Evolutionary conservation across 1,139 yeast species (phyloP), one percentile per base, ranked within the genome.

Genomic region (Yamadazyma epiphylla): DNA sequence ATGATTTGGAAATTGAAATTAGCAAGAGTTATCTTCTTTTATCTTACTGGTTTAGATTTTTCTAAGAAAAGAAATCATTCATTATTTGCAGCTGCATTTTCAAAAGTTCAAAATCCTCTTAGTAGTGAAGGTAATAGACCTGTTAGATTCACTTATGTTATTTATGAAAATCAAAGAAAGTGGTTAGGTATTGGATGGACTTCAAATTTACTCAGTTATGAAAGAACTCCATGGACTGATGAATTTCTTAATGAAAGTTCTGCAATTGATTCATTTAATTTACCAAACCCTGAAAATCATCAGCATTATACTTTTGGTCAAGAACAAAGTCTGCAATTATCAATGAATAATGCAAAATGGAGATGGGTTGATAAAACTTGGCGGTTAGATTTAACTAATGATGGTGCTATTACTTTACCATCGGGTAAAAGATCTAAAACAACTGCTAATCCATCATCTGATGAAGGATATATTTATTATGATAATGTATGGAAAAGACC

Each of bases 181-280:
- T 91, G 98, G 98, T 68, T 91, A 27, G 98, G 97, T 8, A 86
- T 91, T 47, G 98, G 98, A 9, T 91, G 98, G 98, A 89, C 98
- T 0, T 70, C 94, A 6, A 88, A 88, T 50, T 68, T 91, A 51
- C 67, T 91, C 39, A 82, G 95, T 21, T 91, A 91, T 53, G 98
- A 91, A 56, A 74, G 98, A 49, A 79, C 95, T 0, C 83, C 96
- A 2, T 91, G 96, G 96, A 89, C 97, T 0, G 98, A 91, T 55
- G 96, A 89, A 55, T 88, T 88, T 49, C 66, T 88, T 38, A 89
- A 89, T 53, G 95, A 88, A 50, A 75, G 89, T 2, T 77, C 83
- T 4, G 69, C 89, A 5, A 81, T 89, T 15, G 91, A 82, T 5
- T 58, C 71, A 15, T 91, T 89, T 57, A 75, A 78, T 51, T 64